Percentiles rank a stretch among this genome's conserved stretches.
These are phyloP conservation scores for Bipolaris oryzae DNA, from an alignment of 2,329 filamentous ascomycete species.

Conservation along the genomic window DNA sequence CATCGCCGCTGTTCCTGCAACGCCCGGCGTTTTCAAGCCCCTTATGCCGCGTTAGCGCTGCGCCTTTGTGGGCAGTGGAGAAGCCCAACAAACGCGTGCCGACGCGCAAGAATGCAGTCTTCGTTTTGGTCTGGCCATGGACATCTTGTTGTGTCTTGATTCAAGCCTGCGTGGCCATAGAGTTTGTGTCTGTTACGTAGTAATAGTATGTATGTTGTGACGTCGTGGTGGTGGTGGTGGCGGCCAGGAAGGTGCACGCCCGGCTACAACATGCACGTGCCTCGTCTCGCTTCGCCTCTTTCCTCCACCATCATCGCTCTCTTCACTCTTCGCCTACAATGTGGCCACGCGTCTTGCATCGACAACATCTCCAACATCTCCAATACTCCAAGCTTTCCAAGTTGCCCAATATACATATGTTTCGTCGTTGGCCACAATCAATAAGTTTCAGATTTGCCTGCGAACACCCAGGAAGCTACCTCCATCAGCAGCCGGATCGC, in stretches of 20 bases:
- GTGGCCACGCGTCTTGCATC: neutral
- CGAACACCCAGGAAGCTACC: neutral
- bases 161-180: neutral
- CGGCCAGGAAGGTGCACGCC: too few relatives aligned
- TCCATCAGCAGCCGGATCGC: neutral
- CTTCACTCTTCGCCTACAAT: neutral
- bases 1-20: slow-evolving; percentile 20
- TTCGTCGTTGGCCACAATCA: neutral
- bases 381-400: neutral
- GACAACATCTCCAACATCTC: neutral
- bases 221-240: neutral
- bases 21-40: slow-evolving; percentile 18
- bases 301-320: neutral
- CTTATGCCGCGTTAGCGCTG: slow-evolving; percentile 15
- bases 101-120: slow-evolving; percentile 13
- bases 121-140: slow-evolving; percentile 1
- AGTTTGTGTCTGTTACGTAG: too few relatives aligned
- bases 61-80: slow-evolving; percentile 13
- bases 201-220: too few relatives aligned
- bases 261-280: neutral
- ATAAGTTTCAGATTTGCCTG: neutral
- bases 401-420: neutral
- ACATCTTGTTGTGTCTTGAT: neutral
- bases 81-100: slow-evolving; percentile 26
- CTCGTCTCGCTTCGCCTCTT: neutral